Percentiles rank a stretch among this genome's conserved stretches.
Evolutionary conservation across 192 early-diverging fungal species (phyloP).

Genomic region (Coemansia furcata): DNA sequence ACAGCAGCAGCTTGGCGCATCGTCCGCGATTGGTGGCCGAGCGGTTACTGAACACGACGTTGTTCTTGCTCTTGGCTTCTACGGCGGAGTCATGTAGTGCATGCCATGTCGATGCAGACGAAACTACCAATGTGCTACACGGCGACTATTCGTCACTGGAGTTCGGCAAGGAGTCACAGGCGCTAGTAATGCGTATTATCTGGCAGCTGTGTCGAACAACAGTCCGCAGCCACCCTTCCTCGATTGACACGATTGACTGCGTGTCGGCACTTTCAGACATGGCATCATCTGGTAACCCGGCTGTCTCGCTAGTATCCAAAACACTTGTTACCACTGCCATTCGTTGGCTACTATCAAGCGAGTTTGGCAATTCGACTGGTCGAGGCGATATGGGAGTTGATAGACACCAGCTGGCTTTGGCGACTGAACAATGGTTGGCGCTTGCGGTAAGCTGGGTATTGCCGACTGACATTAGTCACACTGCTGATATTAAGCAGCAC

Average conservation of each 20-base stretch:
- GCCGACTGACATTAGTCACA: conserved; percentile 8
- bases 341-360: conserved; percentile 19
- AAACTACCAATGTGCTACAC: background rate
- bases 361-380: background rate
- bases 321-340: background rate
- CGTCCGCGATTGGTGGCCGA: background rate
- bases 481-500: conserved; percentile 4
- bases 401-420: background rate
- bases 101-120: background rate
- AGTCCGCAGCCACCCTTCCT: background rate
- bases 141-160: background rate
- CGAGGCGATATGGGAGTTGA: background rate
- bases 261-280: conserved; percentile 6
- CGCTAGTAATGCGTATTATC: background rate
- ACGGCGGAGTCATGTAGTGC: background rate
- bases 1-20: background rate
- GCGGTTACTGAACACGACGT: conserved; percentile 1
- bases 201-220: conserved; percentile 21
- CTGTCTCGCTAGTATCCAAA: conserved; percentile 2
- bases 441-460: conserved; percentile 15
- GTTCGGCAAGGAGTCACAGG: background rate
- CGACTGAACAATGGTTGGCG: conserved; percentile 11
- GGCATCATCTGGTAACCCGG: background rate
- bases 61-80: conserved; percentile 12
- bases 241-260: background rate